Evolutionary conservation across 2,329 filamentous ascomycete species (phyloP), one percentile per base, ranked within the genome.

Genomic region (Ophiostoma populinum): DNA sequence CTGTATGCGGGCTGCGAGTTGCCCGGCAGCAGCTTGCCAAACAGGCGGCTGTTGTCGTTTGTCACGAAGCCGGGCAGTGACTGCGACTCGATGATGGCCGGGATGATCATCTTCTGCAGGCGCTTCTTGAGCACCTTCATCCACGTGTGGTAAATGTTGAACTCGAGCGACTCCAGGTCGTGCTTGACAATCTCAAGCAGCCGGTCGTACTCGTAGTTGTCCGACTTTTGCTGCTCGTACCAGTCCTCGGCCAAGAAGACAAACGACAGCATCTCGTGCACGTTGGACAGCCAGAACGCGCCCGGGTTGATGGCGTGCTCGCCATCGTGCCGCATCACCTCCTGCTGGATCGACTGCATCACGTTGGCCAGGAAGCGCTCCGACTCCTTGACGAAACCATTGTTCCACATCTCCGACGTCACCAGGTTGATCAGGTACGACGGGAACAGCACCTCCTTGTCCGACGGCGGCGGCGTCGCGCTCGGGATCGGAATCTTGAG

Each of bases 111-210:
- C 70, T 95, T 95, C 50, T 92, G 83, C 43, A 98, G 69, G 63
- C 92, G 93, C 74, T 94, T 94, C 71, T 98, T 98, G 51, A 98
- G 63, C 38, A 94, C 82, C 67, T 98, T 98, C 90, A 98, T 98
- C 90, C 90, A 98, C 18, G 90, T 98, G 60, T 98, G 90, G 59
- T 98, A 98, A 49, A 98, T 98, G 64, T 98, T 98, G 66, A 98
- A 98, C 60, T 98, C 90, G 43, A 98, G 67, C 57, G 82, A 93
- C 62, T 98, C 90, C 34, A 98, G 65, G 54, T 98, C 90, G 55
- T 98, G 90, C 68, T 98, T 98, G 54, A 98, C 90, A 54, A 98
- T 95, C 58, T 98, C 90, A 49, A 98, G 63, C 35, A 98, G 69
- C 44, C 90, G 80, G 58, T 98, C 90, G 50, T 98, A 98, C 62